These are phyloP conservation scores for Ophiostoma sp. DNA, from an alignment of 2,329 filamentous ascomycete species.

Conservation along the genomic window DNA sequence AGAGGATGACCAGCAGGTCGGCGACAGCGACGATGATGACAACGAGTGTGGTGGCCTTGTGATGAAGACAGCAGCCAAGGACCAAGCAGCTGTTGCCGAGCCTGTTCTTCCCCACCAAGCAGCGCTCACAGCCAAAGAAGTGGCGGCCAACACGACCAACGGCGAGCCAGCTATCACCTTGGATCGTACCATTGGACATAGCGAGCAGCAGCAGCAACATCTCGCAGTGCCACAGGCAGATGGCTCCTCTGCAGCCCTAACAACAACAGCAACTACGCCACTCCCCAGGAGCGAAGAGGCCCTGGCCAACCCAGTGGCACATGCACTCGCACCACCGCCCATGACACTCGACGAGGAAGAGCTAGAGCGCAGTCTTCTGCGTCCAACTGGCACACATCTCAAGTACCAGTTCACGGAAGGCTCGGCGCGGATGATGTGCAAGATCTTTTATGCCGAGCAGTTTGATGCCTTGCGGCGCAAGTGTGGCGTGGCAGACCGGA, in stretches of 20 bases:
- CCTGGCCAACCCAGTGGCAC: neutral
- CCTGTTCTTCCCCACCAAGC: neutral
- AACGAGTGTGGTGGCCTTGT: neutral
- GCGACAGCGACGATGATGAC: neutral
- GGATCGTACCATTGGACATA: neutral
- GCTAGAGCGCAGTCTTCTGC: constrained; percentile 81
- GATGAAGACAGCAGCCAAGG: neutral
- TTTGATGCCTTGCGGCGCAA: constrained; percentile 93
- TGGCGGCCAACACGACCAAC: neutral
- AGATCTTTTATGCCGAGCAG: constrained; percentile 97
- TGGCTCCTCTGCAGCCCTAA: neutral
- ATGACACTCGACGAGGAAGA: constrained; percentile 56
- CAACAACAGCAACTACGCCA: too few relatives aligned
- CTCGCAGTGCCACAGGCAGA: neutral
- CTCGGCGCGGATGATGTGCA: constrained; percentile 92
- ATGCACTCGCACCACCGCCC: constrained; percentile 36
- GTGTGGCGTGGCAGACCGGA: constrained; percentile 88
- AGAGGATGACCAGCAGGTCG: neutral
- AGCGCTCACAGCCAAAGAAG: neutral
- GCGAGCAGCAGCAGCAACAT: neutral
- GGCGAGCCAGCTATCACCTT: neutral
- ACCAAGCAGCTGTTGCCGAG: neutral
- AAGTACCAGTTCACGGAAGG: constrained; percentile 96
- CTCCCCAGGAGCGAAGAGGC: neutral
- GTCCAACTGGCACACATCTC: constrained; percentile 85